Evolutionary conservation across 305 asterid genomes (phyloP), one percentile per base, ranked within the genome.

Genomic region (Fraxinus nigra): DNA sequence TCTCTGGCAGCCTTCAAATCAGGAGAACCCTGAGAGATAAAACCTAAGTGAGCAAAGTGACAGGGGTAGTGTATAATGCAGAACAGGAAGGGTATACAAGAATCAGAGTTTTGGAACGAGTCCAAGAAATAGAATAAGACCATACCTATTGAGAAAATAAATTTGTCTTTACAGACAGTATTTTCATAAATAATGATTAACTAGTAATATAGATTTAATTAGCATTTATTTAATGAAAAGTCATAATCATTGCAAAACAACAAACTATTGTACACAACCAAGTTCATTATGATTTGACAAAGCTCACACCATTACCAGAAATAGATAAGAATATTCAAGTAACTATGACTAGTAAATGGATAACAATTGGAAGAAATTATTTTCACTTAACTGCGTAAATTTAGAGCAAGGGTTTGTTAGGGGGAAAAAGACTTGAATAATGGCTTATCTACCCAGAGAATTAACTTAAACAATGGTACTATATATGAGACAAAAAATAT

Each of bases 1-100:
- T 94, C 99, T 88, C 90, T 92, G 84, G 98, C 98, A 89, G 99
- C 99, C 90, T 76, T 87, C 85, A 97, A 81, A 88, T 94, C 98
- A 73, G 99, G 99, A 84, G 99, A 97, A 84, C 97, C 98, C 99
- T 97, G 86, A 77, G 59, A 72, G 72, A 79, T 20, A 34, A 84
- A 69, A 33, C 28, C 22, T 35, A 78, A 78, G 70, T 59, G 33
- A 81, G n/a, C 7, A 56, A 83, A 81, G 78, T 56, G 32, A 77
- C 32, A 73, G 34, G 79, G 14, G 20, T 75, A 51, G 7, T 43
- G 76, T 9, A 43, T 59, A 72, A 69, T 72, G 16, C 7, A 56
- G 74, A 32, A 28, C 67, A 13, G 63, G 67, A 56, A 67, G 10
- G 20, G 46, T 24, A 1, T 72, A 46, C 32, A 69, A 78, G 13